These are phyloP conservation scores for Viridothelium virens DNA, from an alignment of 495 filamentous ascomycete genomes.

Conservation along the genomic window DNA sequence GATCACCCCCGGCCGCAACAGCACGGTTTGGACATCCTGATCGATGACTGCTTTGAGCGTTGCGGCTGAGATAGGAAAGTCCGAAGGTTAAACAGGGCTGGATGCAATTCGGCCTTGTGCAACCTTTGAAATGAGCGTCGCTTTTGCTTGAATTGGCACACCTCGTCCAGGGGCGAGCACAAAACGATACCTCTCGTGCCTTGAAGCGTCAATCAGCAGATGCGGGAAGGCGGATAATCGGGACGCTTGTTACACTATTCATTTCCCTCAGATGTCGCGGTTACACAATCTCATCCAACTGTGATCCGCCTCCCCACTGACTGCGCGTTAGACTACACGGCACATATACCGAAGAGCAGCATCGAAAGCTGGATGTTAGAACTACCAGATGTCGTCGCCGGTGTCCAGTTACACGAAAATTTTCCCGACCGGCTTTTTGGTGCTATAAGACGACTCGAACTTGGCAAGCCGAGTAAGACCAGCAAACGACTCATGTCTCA, in stretches of 20 bases:
- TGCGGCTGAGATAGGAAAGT: no score
- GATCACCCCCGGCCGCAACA: no score
- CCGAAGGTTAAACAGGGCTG: no score
- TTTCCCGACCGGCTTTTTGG: background rate
- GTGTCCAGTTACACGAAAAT: background rate
- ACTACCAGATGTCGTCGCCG: background rate
- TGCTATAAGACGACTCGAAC: no score
- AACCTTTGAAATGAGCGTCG: background rate
- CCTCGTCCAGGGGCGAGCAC: background rate
- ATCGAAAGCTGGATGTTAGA: background rate
- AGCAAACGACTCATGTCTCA: no score
- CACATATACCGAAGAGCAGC: background rate
- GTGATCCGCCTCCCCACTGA: no score
- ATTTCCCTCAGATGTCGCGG: background rate
- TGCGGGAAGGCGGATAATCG: background rate
- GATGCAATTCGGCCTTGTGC: background rate
- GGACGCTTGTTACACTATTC: background rate
- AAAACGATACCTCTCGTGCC: background rate
- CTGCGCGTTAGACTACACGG: background rate
- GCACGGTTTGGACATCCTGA: no score
- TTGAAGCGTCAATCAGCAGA: background rate
- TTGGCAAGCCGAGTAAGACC: no score
- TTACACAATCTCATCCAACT: background rate
- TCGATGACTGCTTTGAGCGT: no score
- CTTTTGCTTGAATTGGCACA: background rate